Evolutionary conservation across 1,284 basidiomycete genomes (phyloP).

Genomic region (Malassezia vespertilionis): DNA sequence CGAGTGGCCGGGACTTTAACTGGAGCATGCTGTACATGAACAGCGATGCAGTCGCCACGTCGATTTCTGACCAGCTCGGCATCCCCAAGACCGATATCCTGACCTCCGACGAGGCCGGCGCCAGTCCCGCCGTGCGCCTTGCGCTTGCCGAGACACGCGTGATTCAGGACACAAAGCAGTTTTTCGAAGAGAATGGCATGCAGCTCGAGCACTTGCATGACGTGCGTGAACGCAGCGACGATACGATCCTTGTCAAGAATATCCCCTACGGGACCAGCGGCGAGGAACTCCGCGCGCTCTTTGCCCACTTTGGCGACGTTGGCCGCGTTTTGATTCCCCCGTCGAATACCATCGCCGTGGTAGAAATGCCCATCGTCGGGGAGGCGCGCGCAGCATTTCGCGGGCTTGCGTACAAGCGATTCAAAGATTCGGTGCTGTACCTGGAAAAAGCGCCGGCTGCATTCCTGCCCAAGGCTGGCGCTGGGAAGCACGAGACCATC

Average conservation of each 20-base stretch:
- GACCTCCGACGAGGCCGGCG: conserved; percentile 49
- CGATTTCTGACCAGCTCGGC: conserved; percentile 68
- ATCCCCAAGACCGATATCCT: conserved; percentile 77
- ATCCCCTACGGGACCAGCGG: conserved; percentile 80
- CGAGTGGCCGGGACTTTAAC: conserved; percentile 74
- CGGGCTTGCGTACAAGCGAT: conserved; percentile 70
- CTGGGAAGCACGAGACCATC: neutral
- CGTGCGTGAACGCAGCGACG: conserved; percentile 51
- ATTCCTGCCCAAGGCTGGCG: conserved; percentile 51
- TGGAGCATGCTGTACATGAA: conserved; percentile 98
- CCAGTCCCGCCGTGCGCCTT: conserved; percentile 65
- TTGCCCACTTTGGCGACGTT: conserved; percentile 67
- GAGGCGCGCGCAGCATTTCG: conserved; percentile 55
- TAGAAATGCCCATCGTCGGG: conserved; percentile 63
- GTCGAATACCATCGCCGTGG: conserved; percentile 82
- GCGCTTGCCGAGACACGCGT: conserved; percentile 92
- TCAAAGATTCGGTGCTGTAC: conserved; percentile 82
- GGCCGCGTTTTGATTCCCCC: conserved; percentile 73
- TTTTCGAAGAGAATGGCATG: conserved; percentile 55
- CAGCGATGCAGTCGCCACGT: conserved; percentile 75
- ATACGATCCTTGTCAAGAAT: conserved; percentile 85
- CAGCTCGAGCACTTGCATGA: conserved; percentile 49
- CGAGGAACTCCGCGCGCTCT: conserved; percentile 65
- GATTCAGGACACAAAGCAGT: conserved; percentile 85
- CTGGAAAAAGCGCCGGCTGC: conserved; percentile 75